phyloP scores from a whole-genome alignment of 768 basidiomycete species.

The Leucocoprinus birnbaumii region DNA sequence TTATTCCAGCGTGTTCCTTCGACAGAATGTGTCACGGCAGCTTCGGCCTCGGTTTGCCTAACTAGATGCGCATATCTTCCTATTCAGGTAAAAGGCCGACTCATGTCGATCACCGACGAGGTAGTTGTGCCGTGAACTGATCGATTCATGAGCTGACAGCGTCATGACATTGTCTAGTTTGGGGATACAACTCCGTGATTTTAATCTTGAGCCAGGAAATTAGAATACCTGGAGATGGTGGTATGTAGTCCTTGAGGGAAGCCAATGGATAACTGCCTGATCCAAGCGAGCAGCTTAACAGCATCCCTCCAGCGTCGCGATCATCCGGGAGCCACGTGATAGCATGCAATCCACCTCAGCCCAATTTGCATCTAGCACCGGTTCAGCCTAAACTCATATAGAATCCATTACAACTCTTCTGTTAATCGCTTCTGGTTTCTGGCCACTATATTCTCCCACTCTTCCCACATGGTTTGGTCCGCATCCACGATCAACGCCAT shows the following conservation, averaged over 20 bases:
- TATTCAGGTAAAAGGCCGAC: slow-evolving; percentile 4
- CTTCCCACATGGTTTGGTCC: not conserved
- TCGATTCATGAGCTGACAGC: too few species aligned
- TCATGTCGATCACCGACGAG: not conserved
- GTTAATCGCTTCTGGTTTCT: not conserved
- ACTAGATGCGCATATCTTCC: slow-evolving; percentile 9
- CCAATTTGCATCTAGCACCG: not conserved
- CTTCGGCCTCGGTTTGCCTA: not conserved
- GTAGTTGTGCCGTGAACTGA: not conserved
- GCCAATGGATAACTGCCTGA: too few species aligned
- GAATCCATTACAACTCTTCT: not conserved
- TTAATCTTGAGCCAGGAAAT: too few species aligned
- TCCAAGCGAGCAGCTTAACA: too few species aligned
- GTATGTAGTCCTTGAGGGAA: too few species aligned
- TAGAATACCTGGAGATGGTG: too few species aligned
- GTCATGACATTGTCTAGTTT: too few species aligned
- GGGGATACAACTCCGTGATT: too few species aligned
- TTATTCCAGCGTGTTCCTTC: not conserved
- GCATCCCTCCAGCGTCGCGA: too few species aligned
- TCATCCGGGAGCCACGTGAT: not conserved
- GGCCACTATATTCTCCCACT: not conserved
- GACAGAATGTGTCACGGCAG: slow-evolving; percentile 11
- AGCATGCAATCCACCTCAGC: not conserved
- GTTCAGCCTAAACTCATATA: not conserved
- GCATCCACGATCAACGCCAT: not conserved